These are phyloP conservation scores for Vigna trinervia DNA, from an alignment of 306 rosid genomes.

Conservation along the genomic window DNA sequence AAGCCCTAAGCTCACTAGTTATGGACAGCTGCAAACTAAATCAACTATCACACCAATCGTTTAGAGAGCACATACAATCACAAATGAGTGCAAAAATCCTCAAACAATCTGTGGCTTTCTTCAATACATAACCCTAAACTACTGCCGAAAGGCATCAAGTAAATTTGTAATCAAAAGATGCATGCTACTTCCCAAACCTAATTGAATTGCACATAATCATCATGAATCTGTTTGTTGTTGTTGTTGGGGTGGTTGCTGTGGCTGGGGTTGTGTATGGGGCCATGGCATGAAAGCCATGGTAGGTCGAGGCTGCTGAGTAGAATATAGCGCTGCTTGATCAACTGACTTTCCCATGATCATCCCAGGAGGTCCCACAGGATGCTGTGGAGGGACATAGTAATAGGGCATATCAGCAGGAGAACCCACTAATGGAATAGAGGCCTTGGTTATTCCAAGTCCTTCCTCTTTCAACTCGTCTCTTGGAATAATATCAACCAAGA, in stretches of 20 bases:
- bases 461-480: conserved; percentile 87
- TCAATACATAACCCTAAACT: conserved; percentile 39
- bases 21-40: conserved; percentile 9
- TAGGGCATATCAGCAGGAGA: conserved; percentile 74
- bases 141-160: conserved; percentile 33
- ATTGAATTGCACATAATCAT: conserved; percentile 18
- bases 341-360: conserved; percentile 89
- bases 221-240: conserved; percentile 65
- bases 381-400: conserved; percentile 70
- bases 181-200: conserved; percentile 28
- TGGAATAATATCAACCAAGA: conserved; percentile 81
- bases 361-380: conserved; percentile 65
- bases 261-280: conserved; percentile 67
- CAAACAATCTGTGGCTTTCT: conserved; percentile 27
- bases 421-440: conserved; percentile 65
- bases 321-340: conserved; percentile 60
- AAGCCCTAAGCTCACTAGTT: neutral
- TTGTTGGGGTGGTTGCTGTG: conserved; percentile 57
- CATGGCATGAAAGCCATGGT: conserved; percentile 78
- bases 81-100: conserved; percentile 40
- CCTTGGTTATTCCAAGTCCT: conserved; percentile 76
- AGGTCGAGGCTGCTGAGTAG: conserved; percentile 69
- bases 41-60: conserved; percentile 36
- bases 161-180: conserved; percentile 41
- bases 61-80: conserved; percentile 40